Base-by-base conservation (phyloP, 495 filamentous ascomycete genomes). In the Trichoderma orchidacearum region DNA sequence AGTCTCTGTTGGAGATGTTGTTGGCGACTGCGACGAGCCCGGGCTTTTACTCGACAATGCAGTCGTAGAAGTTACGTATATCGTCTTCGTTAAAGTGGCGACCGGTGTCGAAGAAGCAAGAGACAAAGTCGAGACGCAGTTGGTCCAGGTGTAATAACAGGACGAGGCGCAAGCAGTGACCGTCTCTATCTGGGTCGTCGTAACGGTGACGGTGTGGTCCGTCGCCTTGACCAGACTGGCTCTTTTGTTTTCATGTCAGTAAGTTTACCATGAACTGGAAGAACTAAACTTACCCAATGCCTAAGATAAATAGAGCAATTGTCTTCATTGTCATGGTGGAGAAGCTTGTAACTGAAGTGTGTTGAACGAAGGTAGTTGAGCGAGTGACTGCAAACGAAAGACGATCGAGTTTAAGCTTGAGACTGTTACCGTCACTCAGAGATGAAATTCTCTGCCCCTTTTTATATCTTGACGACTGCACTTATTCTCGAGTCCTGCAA, bases 51-150 rank as follows among this genome's bases (percentile, higher is more conserved):
- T n/a, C n/a, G n/a, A n/a, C n/a, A n/a, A n/a, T n/a, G n/a, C n/a
- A n/a, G n/a, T n/a, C n/a, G n/a, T n/a, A n/a, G n/a, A n/a, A n/a
- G n/a, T n/a, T n/a, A n/a, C n/a, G n/a, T n/a, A n/a, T n/a, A n/a
- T n/a, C n/a, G n/a, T n/a, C n/a, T n/a, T n/a, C n/a, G n/a, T n/a
- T n/a, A n/a, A n/a, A 18, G 53, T 32, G 30, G 17, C 15, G 5
- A 17, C 17, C 5, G 52, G 11, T 17, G 52, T 5, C 5, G 53
- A 6, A 21, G 21, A 27, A 36, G 53, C 35, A 30, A 38, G 17
- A 55, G 51, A 59, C 32, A 58, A 17, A 25, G 53, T 36, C 21
- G 53, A 55, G 11, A 32, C 31, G 30, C 32, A 60, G 31, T 30
- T 55, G 5, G 53, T 36, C 5, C 34, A n/a, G 5, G n/a, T n/a